A percentile compares a stretch with the other conserved stretches of the same genome.
Conservation (phyloP, 768 basidiomycete genomes). For the Kwoniella sp. region DNA sequence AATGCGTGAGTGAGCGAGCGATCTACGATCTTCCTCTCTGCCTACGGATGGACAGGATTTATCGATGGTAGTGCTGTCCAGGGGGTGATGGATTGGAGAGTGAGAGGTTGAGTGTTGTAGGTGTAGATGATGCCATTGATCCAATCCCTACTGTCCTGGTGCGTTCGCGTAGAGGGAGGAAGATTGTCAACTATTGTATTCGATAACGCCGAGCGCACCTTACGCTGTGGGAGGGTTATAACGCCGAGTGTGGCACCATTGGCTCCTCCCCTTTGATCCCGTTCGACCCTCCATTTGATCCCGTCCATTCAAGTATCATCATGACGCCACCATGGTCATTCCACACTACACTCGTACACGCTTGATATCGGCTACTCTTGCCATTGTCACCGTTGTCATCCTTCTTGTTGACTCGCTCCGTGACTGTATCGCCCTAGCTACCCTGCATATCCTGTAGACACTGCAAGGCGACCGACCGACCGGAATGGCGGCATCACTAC, state of each 20-base stretch:
- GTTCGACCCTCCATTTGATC: no score
- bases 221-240: neutral
- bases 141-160: neutral
- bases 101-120: neutral
- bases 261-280: slow-evolving; percentile 1
- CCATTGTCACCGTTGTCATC: neutral
- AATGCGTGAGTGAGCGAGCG: neutral
- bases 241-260: neutral
- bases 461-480: neutral
- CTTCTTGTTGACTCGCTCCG: neutral
- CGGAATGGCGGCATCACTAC: slow-evolving; percentile 29
- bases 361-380: neutral
- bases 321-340: neutral
- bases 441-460: neutral
- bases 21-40: slow-evolving; percentile 23
- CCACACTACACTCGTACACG: neutral
- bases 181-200: slow-evolving; percentile 1
- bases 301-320: neutral
- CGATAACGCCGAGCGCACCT: neutral
- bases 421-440: no score
- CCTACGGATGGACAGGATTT: slow-evolving; percentile 18
- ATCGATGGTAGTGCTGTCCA: slow-evolving; percentile 23
- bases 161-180: neutral
- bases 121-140: neutral
- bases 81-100: neutral